Conservation (phyloP, 2,329 filamentous ascomycete genomes). For the Claviceps arundinis region DNA sequence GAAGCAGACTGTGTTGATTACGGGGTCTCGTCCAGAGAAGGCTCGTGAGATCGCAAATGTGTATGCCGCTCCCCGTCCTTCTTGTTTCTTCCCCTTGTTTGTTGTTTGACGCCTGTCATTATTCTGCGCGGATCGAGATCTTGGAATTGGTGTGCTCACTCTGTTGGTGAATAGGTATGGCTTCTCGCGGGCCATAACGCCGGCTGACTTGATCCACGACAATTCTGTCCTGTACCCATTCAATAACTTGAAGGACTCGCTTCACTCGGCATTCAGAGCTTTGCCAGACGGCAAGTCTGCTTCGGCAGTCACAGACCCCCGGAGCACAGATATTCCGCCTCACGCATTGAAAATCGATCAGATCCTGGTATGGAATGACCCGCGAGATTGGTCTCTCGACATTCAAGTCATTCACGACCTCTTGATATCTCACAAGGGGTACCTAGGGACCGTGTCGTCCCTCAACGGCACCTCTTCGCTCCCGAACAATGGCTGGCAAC, state of each 20-base stretch:
- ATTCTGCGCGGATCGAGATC: background rate
- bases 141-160: too few relatives aligned
- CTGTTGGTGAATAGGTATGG: conserved; percentile 36
- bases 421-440: conserved; percentile 63
- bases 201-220: conserved; percentile 66
- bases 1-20: conserved; percentile 52
- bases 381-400: conserved; percentile 90
- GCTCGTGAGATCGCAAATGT: conserved; percentile 62
- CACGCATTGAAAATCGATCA: conserved; percentile 66
- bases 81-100: background rate
- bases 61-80: conserved; percentile 17
- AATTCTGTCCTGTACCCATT: conserved; percentile 77
- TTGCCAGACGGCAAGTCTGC: conserved; percentile 22
- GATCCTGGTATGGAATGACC: conserved; percentile 89
- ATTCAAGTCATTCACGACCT: conserved; percentile 74
- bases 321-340: conserved; percentile 20
- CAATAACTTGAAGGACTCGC: conserved; percentile 27
- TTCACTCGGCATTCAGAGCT: conserved; percentile 16
- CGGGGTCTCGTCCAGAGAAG: conserved; percentile 53
- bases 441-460: conserved; percentile 64
- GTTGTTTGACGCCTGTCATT: background rate
- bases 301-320: conserved; percentile 17
- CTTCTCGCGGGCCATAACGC: conserved; percentile 71
- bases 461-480: conserved; percentile 54
- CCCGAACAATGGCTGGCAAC: conserved; percentile 66